Evolutionary conservation across 768 basidiomycete species (phyloP).

Genomic region (Kondoa subrosea): DNA sequence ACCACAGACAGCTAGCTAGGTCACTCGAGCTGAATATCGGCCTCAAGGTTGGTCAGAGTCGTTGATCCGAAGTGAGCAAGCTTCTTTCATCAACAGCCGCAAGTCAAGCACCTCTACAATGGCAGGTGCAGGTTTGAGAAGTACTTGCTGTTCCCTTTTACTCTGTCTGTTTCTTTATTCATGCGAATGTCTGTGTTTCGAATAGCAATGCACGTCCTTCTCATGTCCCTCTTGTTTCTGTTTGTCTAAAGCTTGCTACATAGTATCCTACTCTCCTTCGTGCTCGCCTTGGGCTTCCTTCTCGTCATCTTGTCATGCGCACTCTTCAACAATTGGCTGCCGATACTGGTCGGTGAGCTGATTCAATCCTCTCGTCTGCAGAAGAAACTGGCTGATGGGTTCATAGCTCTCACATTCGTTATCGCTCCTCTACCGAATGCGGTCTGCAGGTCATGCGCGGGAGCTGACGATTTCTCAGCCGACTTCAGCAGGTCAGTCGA

Average conservation of each 20-base stretch:
- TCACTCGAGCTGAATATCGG: too few species aligned
- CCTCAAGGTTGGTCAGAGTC: too few species aligned
- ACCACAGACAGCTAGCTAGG: too few species aligned
- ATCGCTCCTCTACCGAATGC: constrained; percentile 91
- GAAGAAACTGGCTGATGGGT: background rate
- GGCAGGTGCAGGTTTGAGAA: background rate
- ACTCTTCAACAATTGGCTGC: constrained; percentile 89
- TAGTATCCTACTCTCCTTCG: constrained; percentile 89
- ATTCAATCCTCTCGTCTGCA: constrained; percentile 31
- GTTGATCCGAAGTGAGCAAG: too few species aligned
- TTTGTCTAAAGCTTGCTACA: too few species aligned
- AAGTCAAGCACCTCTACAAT: too few species aligned
- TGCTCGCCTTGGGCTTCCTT: constrained; percentile 92
- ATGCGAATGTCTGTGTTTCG: too few species aligned
- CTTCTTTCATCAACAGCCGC: too few species aligned
- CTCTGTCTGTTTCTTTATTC: background rate
- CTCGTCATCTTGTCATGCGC: constrained; percentile 95
- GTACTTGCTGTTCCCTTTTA: background rate
- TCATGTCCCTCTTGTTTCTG: background rate
- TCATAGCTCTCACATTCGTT: constrained; percentile 73
- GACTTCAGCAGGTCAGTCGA: constrained; percentile 37
- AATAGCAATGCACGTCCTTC: background rate
- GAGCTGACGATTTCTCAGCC: constrained; percentile 63
- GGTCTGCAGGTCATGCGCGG: constrained; percentile 74
- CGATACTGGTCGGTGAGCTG: constrained; percentile 93